A percentile compares a stretch with the other conserved stretches of the same genome.
These are phyloP conservation scores for Phytophthora aleatoria DNA, from an alignment of 352 stramenopile species.

Conservation along the genomic window DNA sequence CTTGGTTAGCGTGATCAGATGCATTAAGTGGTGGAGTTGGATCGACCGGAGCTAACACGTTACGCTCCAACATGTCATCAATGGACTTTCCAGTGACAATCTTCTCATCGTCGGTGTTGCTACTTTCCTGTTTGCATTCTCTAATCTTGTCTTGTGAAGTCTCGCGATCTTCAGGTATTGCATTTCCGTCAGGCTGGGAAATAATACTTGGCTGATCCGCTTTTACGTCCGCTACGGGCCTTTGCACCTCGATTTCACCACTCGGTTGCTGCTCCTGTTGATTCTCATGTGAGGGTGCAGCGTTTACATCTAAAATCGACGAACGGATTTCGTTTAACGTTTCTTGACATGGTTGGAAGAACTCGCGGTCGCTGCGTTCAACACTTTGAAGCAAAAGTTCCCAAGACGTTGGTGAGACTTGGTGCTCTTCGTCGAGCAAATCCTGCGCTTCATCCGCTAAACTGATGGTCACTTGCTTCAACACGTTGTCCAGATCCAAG, in stretches of 20 bases:
- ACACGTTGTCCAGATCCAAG: constrained; percentile 40
- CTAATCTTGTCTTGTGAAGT: background rate
- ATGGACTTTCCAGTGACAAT: background rate
- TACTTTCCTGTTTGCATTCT: background rate
- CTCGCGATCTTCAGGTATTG: background rate
- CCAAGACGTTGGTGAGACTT: constrained; percentile 27
- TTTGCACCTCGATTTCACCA: background rate
- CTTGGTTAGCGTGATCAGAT: background rate
- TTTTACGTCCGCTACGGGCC: background rate
- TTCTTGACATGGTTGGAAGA: constrained; percentile 41
- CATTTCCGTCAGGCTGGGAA: background rate
- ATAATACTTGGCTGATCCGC: background rate
- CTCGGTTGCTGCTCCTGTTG: background rate
- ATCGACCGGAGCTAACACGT: background rate
- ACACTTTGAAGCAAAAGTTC: constrained; percentile 43
- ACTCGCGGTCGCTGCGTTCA: constrained; percentile 40
- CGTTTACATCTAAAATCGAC: constrained; percentile 13
- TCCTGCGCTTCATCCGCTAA: background rate
- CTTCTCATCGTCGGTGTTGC: background rate
- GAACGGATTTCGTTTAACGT: constrained; percentile 38
- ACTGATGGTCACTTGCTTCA: constrained; percentile 12
- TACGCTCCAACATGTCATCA: background rate
- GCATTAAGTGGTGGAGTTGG: background rate
- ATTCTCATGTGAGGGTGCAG: background rate
- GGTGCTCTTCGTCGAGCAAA: constrained; percentile 1